Percentiles rank a stretch among this genome's conserved stretches.
These are phyloP conservation scores for Mesembryanthemum crystallinum DNA, from an alignment of 148 eudicot genomes.

Conservation along the genomic window DNA sequence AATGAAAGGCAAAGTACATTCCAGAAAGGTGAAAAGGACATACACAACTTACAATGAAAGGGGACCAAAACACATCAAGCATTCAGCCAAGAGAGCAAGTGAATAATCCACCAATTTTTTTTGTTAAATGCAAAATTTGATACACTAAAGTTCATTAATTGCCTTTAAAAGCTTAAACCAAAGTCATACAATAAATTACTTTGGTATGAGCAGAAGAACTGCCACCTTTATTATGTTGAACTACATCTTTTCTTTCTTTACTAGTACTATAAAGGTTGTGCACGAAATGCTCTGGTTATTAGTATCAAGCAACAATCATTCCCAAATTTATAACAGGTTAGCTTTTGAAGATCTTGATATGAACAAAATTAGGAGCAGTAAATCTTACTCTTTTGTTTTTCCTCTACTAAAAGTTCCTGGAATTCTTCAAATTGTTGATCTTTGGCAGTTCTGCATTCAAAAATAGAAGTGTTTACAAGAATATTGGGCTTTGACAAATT, in stretches of 20 bases:
- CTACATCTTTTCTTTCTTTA: not conserved
- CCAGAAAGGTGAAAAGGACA: no score
- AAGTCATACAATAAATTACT: not conserved
- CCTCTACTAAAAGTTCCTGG: conserved; percentile 49
- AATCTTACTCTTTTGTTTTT: conserved; percentile 68
- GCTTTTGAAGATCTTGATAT: not conserved
- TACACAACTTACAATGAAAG: not conserved
- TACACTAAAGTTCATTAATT: not conserved
- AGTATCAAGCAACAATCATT: not conserved
- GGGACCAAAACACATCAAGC: not conserved
- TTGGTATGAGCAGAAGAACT: not conserved
- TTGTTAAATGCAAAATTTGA: not conserved
- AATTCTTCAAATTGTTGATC: conserved; percentile 45
- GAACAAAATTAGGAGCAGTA: not conserved
- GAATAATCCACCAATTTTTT: not conserved
- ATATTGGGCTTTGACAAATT: not conserved
- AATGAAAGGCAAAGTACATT: not conserved
- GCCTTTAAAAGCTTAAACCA: not conserved
- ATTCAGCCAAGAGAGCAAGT: not conserved
- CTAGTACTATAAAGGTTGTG: not conserved
- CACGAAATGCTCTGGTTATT: not conserved
- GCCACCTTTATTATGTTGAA: not conserved
- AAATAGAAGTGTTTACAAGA: not conserved
- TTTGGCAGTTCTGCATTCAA: conserved; percentile 50
- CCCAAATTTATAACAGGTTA: not conserved